Evolutionary conservation across 192 early-diverging fungal species (phyloP), one percentile per base, ranked within the genome.

Genomic region (Thamnidium elegans): DNA sequence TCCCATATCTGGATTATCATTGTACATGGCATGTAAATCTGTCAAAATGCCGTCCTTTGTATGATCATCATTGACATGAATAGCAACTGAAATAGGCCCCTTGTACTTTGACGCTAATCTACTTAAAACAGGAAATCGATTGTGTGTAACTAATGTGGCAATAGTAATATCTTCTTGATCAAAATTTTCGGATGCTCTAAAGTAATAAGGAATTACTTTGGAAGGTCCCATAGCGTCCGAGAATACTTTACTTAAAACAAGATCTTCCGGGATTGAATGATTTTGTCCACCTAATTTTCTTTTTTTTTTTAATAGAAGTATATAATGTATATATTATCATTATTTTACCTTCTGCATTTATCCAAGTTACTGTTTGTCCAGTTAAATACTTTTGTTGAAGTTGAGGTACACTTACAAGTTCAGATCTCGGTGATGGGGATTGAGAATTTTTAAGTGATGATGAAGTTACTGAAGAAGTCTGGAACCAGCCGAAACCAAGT

Each of bases 141-240:
- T 77, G n/a, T 74, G 71, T 3, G 84, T 86, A 26, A 86, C 78
- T 10, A 86, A 19, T 0, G 84, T 86, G 5, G 82, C 74, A 51
- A 86, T 82, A 0, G 84, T 86, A 20, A 86, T 70, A 17, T 84
- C 84, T 71, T 84, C 83, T 26, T 73, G 68, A 50, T 80, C 75
- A 54, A 79, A 74, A 31, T 50, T 17, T 26, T 75, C 68, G 26
- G 77, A 58, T 5, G 83, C 79, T 52, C 67, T 70, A 56, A 80
- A 86, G 55, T 86, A 84, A 58, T 82, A 86, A 15, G 84, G 84
- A 34, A 84, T 83, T 45, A 86, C 82, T 31, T 86, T 81, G 50
- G 78, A 79, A 17, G 84, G 84, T 43, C 80, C 79, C 79, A 86
- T 80, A 0, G 83, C 74, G 26, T 81, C 81, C 11, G 78, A 78